Evolutionary conservation across 2,329 filamentous ascomycete genomes (phyloP).

Genomic region (Trichophyton rubrum): DNA sequence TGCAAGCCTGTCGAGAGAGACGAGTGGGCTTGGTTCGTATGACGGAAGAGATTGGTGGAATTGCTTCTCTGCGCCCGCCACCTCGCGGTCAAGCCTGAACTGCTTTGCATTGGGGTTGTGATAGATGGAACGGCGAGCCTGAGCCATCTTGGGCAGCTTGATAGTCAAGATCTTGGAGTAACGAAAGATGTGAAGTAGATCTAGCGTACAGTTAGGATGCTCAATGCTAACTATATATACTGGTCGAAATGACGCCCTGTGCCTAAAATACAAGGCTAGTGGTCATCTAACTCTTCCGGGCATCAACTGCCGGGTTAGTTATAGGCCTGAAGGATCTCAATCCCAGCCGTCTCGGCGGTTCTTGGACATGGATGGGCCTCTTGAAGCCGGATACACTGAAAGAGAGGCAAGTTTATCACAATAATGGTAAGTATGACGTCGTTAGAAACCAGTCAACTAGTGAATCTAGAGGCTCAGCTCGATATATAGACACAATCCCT

Average conservation of each 20-base stretch:
- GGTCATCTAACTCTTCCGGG: too few relatives aligned
- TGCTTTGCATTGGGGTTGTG: conserved; percentile 11
- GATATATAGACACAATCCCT: not conserved
- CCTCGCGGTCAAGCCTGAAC: conserved; percentile 5
- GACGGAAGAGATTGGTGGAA: conserved; percentile 50
- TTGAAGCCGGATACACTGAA: not conserved
- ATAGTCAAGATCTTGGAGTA: not conserved
- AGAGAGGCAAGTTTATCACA: not conserved
- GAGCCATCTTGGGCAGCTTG: conserved; percentile 1
- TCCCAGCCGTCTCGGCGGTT: not conserved
- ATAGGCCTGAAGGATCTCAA: not conserved
- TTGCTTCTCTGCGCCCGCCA: conserved; percentile 17
- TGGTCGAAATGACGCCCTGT: not conserved
- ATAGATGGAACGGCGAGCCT: conserved; percentile 1
- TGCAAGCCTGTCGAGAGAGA: conserved; percentile 43
- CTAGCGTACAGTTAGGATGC: not conserved
- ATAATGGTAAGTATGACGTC: not conserved
- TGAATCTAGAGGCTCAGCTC: not conserved
- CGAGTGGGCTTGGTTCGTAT: conserved; percentile 45
- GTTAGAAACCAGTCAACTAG: not conserved
- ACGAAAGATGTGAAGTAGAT: not conserved
- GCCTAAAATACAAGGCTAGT: not conserved
- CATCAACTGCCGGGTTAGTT: not conserved
- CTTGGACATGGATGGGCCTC: not conserved
- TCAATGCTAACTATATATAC: not conserved